Conservation (phyloP, 805 yeast genomes). For the Barnettozyma botsteinii region DNA sequence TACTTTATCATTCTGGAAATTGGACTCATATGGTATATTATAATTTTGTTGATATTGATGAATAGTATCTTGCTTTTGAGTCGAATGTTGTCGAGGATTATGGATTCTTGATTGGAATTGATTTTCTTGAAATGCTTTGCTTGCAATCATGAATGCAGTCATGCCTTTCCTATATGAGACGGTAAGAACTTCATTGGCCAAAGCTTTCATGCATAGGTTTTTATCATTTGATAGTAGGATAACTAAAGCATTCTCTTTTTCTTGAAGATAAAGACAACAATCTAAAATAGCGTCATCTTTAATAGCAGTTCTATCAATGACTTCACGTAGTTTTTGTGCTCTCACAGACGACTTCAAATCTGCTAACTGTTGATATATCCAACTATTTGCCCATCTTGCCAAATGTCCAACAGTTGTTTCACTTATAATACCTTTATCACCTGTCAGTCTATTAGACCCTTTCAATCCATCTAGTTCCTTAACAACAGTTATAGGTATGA, state of each 20-base stretch:
- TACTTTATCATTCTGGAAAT: too few relatives aligned
- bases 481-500: conserved; percentile 68
- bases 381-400: conserved; percentile 71
- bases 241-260: conserved; percentile 36
- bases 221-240: conserved; percentile 76
- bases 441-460: conserved; percentile 28
- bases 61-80: background rate
- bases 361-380: conserved; percentile 65
- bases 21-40: too few relatives aligned
- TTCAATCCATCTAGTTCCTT: conserved; percentile 84
- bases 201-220: conserved; percentile 74
- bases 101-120: background rate
- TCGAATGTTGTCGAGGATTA: too few relatives aligned
- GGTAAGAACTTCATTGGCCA: conserved; percentile 59
- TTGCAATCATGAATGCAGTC: conserved; percentile 43
- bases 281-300: conserved; percentile 86
- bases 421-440: conserved; percentile 10
- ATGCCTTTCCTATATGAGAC: conserved; percentile 42
- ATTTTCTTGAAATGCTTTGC: conserved; percentile 24
- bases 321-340: conserved; percentile 61
- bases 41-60: background rate
- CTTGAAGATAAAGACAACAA: conserved; percentile 64
- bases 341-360: conserved; percentile 41
- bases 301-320: conserved; percentile 35
- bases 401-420: conserved; percentile 41